Percentiles rank a stretch among this genome's conserved stretches.
Evolutionary conservation across 306 rosid genomes (phyloP).

Genomic region (Sesbania bispinosa): DNA sequence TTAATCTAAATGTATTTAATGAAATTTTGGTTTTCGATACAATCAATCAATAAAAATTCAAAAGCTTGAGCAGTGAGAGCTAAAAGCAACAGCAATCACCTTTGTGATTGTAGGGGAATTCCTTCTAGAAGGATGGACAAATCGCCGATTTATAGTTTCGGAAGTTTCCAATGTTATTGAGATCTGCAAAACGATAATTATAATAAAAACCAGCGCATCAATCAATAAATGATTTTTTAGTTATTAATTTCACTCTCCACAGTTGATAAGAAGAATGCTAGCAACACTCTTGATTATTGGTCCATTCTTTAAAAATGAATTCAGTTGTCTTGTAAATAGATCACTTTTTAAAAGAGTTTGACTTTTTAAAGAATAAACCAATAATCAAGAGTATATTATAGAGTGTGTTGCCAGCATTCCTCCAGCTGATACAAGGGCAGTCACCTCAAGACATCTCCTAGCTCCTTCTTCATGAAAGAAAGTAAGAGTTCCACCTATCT

Average conservation of each 20-base stretch:
- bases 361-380: no score
- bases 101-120: conserved; percentile 93
- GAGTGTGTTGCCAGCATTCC: no score
- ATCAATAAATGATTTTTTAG: background rate
- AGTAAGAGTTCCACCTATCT: conserved; percentile 98
- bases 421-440: conserved; percentile 10
- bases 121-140: conserved; percentile 86
- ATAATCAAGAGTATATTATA: no score
- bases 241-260: conserved; percentile 14
- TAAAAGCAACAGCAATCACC: conserved; percentile 41
- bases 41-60: background rate
- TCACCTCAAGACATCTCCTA: conserved; percentile 98
- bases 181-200: conserved; percentile 39
- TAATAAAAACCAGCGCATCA: conserved; percentile 23
- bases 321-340: no score
- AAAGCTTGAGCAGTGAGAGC: conserved; percentile 9
- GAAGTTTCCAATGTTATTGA: conserved; percentile 89
- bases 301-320: no score
- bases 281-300: no score
- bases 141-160: conserved; percentile 76
- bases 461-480: conserved; percentile 87
- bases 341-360: no score
- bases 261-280: background rate
- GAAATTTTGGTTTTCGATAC: background rate
- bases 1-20: background rate